A percentile compares a stretch with the other conserved stretches of the same genome.
These are phyloP conservation scores for Pseudotsuga menziesii DNA, from an alignment of 75 land plant species.

Conservation along the genomic window DNA sequence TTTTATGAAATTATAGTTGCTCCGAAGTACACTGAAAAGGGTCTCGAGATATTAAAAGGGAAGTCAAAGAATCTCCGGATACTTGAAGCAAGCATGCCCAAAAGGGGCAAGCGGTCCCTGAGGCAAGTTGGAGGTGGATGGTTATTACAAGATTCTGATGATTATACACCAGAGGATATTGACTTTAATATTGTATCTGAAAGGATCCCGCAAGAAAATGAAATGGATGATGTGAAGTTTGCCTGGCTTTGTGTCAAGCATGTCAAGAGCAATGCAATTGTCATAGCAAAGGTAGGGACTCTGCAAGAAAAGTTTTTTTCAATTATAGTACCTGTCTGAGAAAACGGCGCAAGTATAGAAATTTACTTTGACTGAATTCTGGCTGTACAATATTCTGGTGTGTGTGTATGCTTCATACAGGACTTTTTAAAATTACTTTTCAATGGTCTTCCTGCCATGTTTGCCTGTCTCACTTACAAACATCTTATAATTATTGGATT, in stretches of 20 bases:
- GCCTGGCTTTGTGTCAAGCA: constrained; percentile 99
- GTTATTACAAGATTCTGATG: constrained; percentile 94
- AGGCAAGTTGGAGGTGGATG: constrained; percentile 97
- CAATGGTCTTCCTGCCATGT: background rate
- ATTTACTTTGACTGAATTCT: background rate
- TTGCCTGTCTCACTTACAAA: constrained; percentile 15
- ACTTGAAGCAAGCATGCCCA: constrained; percentile 70
- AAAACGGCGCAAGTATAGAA: background rate
- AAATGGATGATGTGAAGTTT: constrained; percentile 78
- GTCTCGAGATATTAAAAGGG: constrained; percentile 80
- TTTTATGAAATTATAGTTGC: constrained; percentile 98
- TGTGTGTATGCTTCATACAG: no score
- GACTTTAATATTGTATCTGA: constrained; percentile 54
- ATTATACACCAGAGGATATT: constrained; percentile 70
- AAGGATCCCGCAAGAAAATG: constrained; percentile 44
- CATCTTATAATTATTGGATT: constrained; percentile 4
- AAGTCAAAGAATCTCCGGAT: constrained; percentile 91
- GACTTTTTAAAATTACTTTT: background rate
- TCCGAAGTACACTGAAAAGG: constrained; percentile 76
- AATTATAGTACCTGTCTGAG: no score
- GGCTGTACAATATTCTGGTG: background rate
- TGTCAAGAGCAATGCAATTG: constrained; percentile 98
- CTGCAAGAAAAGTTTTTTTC: constrained; percentile 10
- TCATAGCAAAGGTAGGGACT: constrained; percentile 77
- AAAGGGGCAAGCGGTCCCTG: constrained; percentile 69